phyloP scores from a whole-genome alignment of 2,329 filamentous ascomycete species.

The Gaeumannomyces sp. region DNA sequence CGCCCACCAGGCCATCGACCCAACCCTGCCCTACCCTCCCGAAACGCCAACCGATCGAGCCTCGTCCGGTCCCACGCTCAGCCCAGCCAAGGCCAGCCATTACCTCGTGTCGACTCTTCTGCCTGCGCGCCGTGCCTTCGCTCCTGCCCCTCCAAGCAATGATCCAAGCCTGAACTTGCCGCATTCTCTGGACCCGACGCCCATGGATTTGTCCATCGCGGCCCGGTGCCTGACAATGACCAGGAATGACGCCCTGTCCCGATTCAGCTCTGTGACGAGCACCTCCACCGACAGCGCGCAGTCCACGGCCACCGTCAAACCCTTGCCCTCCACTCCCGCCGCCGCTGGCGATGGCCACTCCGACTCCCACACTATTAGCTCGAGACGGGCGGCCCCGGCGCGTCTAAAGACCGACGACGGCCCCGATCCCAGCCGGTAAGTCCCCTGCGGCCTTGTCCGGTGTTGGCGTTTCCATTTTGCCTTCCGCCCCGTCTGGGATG shows the following conservation, averaged over 20 bases:
- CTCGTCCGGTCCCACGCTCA: neutral
- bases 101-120: neutral
- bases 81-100: neutral
- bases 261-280: conserved; percentile 61
- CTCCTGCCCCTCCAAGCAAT: neutral
- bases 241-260: conserved; percentile 56
- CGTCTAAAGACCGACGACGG: conserved; percentile 52
- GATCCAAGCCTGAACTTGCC: neutral
- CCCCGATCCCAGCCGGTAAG: conserved; percentile 34
- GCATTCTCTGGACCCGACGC: neutral
- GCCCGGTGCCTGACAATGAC: conserved; percentile 49
- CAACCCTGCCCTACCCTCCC: neutral
- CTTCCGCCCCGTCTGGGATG: neutral
- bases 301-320: conserved; percentile 59
- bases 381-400: conserved; percentile 33
- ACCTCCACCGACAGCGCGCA: conserved; percentile 60
- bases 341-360: conserved; percentile 13
- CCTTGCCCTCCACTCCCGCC: conserved; percentile 27
- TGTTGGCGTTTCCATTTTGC: neutral
- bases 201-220: conserved; percentile 15
- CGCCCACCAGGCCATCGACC: too few species aligned
- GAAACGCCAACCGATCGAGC: neutral
- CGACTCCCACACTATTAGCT: conserved; percentile 17
- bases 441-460: conserved; percentile 10
- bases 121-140: neutral